Percentiles rank a stretch among this genome's conserved stretches.
Evolutionary conservation across 176 grass and related monocot species (phyloP).

Genomic region (Neostapfia colusana): DNA sequence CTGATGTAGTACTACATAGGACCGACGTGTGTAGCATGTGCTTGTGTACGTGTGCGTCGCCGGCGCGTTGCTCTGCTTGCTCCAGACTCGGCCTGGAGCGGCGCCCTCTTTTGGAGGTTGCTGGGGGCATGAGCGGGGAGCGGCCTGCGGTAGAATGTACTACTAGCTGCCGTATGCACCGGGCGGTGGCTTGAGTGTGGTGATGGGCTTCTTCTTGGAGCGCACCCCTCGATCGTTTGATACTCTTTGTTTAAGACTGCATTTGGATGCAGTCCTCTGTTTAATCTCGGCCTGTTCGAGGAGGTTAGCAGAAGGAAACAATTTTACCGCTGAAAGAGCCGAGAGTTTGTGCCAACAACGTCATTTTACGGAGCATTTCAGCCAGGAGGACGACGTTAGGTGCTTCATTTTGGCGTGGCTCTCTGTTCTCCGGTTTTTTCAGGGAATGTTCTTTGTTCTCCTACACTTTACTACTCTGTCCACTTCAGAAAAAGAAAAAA

Average conservation of each 20-base stretch:
- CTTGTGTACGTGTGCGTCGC: not conserved
- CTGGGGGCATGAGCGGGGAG: not conserved
- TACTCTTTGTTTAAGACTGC: not conserved
- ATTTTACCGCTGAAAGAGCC: not conserved
- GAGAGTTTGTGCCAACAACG: not conserved
- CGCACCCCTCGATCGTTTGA: slow-evolving; percentile 47
- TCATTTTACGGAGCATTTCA: too few relatives aligned
- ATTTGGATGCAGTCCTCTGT: not conserved
- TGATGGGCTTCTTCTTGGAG: slow-evolving; percentile 40
- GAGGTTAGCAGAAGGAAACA: not conserved
- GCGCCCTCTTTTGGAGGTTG: slow-evolving; percentile 42
- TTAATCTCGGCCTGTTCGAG: not conserved
- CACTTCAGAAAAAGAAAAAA: too few relatives aligned
- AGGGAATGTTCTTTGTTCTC: too few relatives aligned
- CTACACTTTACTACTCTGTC: too few relatives aligned
- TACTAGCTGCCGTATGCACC: too few relatives aligned
- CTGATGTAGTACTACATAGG: slow-evolving; percentile 23
- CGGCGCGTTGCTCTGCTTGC: slow-evolving; percentile 8
- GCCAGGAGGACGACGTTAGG: too few relatives aligned
- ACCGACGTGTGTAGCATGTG: too few relatives aligned
- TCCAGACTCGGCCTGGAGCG: not conserved
- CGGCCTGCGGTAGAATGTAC: not conserved
- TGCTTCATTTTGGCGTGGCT: too few relatives aligned
- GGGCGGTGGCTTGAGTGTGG: slow-evolving; percentile 44
- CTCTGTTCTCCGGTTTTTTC: too few relatives aligned